Evolutionary conservation across 805 yeast genomes (phyloP).

Genomic region (Blastobotrys peoriensis): DNA sequence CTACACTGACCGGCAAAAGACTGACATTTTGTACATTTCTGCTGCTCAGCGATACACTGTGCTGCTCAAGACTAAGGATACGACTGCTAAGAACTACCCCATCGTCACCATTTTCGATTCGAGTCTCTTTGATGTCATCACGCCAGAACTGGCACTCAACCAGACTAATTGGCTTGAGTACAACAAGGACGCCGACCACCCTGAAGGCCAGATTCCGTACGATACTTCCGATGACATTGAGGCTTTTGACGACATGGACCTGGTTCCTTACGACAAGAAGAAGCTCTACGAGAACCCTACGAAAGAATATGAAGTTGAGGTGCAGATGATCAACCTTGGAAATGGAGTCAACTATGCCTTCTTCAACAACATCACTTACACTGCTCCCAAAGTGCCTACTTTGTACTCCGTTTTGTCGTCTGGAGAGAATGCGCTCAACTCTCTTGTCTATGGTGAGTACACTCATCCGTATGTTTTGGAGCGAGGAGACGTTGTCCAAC

Average conservation of each 20-base stretch:
- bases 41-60: constrained; percentile 91
- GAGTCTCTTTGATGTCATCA: constrained; percentile 73
- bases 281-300: constrained; percentile 63
- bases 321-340: constrained; percentile 75
- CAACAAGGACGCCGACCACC: constrained; percentile 39
- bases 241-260: constrained; percentile 69
- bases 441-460: constrained; percentile 72
- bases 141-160: constrained; percentile 59
- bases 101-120: constrained; percentile 77
- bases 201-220: constrained; percentile 34
- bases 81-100: constrained; percentile 61
- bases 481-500: constrained; percentile 63
- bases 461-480: constrained; percentile 69
- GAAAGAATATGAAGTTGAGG: constrained; percentile 56
- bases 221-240: constrained; percentile 39
- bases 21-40: constrained; percentile 69
- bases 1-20: constrained; percentile 66
- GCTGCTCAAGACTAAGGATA: constrained; percentile 64
- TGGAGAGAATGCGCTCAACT: constrained; percentile 46
- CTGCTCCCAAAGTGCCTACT: constrained; percentile 79
- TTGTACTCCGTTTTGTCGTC: constrained; percentile 72
- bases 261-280: constrained; percentile 56
- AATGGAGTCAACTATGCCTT: constrained; percentile 95
- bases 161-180: constrained; percentile 71
- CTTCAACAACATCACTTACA: constrained; percentile 80